phyloP scores from a whole-genome alignment of 2,329 filamentous ascomycete species.

The Thermoascus crustaceus region DNA sequence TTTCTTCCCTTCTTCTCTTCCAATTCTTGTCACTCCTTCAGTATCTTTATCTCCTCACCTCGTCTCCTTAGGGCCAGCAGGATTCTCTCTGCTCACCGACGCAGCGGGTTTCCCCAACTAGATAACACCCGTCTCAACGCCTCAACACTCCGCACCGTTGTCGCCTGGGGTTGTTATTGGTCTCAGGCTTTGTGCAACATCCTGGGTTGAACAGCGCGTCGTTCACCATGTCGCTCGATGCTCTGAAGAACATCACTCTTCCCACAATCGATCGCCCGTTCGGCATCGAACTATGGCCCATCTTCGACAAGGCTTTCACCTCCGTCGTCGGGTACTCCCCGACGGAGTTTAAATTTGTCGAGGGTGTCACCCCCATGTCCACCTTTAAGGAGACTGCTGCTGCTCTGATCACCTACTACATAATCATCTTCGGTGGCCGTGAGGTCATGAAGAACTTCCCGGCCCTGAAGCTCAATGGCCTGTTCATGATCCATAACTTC shows the following conservation, averaged over 20 bases:
- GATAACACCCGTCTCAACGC: constrained; percentile 9
- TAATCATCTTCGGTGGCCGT: constrained; percentile 84
- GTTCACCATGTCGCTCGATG: constrained; percentile 41
- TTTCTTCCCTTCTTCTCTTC: constrained; percentile 2
- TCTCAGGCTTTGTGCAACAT: background rate
- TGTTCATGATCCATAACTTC: constrained; percentile 97
- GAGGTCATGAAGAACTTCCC: constrained; percentile 83
- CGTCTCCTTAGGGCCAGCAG: constrained; percentile 10
- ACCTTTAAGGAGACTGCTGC: constrained; percentile 75
- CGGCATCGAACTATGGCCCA: constrained; percentile 83
- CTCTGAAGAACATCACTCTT: constrained; percentile 47
- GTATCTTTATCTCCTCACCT: constrained; percentile 22
- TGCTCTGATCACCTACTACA: constrained; percentile 81
- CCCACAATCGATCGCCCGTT: constrained; percentile 89
- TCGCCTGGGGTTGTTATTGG: background rate
- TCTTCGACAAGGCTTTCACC: constrained; percentile 83
- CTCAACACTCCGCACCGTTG: constrained; percentile 7
- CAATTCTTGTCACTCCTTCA: constrained; percentile 10
- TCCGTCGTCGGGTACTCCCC: constrained; percentile 70
- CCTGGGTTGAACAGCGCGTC: constrained; percentile 4
- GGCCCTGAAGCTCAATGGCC: constrained; percentile 74
- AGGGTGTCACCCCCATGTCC: constrained; percentile 79
- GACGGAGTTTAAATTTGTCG: constrained; percentile 75
- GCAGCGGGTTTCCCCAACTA: constrained; percentile 1
- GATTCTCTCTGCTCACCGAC: constrained; percentile 10